Evolutionary conservation across 1,139 yeast species (phyloP).

Genomic region (Lodderomyces elongisporus): DNA sequence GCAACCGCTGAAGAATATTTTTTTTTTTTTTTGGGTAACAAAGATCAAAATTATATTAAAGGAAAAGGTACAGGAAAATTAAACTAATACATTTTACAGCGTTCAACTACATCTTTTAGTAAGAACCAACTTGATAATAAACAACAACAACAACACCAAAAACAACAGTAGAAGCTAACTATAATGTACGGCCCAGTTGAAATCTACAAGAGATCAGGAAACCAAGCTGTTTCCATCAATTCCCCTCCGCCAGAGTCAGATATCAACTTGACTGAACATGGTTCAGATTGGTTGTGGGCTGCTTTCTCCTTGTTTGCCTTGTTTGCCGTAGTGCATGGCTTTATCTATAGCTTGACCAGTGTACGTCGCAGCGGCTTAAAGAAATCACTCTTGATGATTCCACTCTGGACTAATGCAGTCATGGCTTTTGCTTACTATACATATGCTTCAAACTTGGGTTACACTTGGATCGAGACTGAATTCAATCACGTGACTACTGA

Average conservation of each 20-base stretch:
- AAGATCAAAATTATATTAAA: no score
- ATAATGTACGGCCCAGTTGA: no score
- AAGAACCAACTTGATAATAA: no score
- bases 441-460: slow-evolving; percentile 65
- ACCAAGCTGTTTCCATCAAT: slow-evolving; percentile 48
- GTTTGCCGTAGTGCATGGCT: slow-evolving; percentile 38
- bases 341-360: slow-evolving; percentile 34
- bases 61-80: no score
- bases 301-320: slow-evolving; percentile 48
- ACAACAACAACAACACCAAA: no score
- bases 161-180: no score
- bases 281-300: slow-evolving; percentile 72
- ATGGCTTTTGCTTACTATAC: slow-evolving; percentile 55
- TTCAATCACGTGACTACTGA: slow-evolving; percentile 44
- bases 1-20: no score
- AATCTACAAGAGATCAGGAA: slow-evolving; percentile 16
- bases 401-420: slow-evolving; percentile 42
- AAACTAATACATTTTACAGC: no score
- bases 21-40: no score
- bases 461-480: slow-evolving; percentile 49
- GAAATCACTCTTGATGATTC: slow-evolving; percentile 41
- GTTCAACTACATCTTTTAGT: no score
- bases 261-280: slow-evolving; percentile 52
- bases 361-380: slow-evolving; percentile 28
- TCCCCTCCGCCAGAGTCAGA: slow-evolving; percentile 38